phyloP scores from a whole-genome alignment of 2,329 filamentous ascomycete species.

The Lecanosticta acicola region DNA sequence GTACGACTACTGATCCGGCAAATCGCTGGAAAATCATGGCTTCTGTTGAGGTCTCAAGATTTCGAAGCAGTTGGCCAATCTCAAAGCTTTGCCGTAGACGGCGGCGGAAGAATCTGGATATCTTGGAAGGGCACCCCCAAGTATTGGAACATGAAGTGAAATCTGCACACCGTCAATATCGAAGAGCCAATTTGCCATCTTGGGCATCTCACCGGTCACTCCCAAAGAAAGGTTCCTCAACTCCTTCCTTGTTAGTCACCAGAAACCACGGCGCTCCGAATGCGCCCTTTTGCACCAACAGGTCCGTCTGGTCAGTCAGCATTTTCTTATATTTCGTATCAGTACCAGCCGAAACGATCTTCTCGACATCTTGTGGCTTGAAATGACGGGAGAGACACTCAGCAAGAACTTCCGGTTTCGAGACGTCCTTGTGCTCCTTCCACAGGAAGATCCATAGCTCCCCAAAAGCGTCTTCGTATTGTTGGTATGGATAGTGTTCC shows the following conservation, averaged over 20 bases:
- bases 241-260: slow-evolving; percentile 55
- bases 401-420: slow-evolving; percentile 51
- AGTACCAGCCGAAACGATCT: slow-evolving; percentile 27
- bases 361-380: slow-evolving; percentile 46
- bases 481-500: slow-evolving; percentile 44
- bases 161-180: too few relatives aligned
- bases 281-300: slow-evolving; percentile 51
- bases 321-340: slow-evolving; percentile 25
- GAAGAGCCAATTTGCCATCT: not conserved
- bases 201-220: slow-evolving; percentile 49
- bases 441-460: slow-evolving; percentile 59
- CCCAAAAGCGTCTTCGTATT: slow-evolving; percentile 51
- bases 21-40: too few relatives aligned
- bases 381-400: slow-evolving; percentile 46
- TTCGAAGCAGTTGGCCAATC: not conserved
- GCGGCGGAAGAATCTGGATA: slow-evolving; percentile 14
- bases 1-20: too few relatives aligned
- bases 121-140: slow-evolving; percentile 40
- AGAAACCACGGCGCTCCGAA: slow-evolving; percentile 75
- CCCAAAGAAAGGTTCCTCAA: slow-evolving; percentile 67
- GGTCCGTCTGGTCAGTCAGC: slow-evolving; percentile 19
- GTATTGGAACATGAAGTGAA: slow-evolving; percentile 63
- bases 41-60: not conserved
- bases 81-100: not conserved
- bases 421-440: slow-evolving; percentile 55